phyloP scores from a whole-genome alignment of 192 early-diverging fungal genomes.

The Chytriomyces sp. region DNA sequence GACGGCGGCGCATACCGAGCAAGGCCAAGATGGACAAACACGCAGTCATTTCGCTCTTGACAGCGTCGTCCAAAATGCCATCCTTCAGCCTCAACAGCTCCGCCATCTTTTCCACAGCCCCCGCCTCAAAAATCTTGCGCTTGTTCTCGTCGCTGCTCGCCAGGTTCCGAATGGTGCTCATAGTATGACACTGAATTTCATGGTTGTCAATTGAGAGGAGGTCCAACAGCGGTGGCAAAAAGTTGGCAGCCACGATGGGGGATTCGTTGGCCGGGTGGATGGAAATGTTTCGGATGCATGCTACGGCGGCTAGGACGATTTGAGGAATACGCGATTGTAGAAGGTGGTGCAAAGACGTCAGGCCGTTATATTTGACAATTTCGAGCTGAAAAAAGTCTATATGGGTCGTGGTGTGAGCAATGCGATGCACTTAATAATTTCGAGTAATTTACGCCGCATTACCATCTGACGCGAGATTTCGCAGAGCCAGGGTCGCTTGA shows the following conservation, averaged over 20 bases:
- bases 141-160: constrained; percentile 81
- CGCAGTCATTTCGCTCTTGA: constrained; percentile 72
- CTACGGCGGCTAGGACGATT: constrained; percentile 79
- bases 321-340: constrained; percentile 75
- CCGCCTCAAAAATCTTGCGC: constrained; percentile 70
- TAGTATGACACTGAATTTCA: constrained; percentile 85
- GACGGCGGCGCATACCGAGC: constrained; percentile 55
- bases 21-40: constrained; percentile 80
- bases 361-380: constrained; percentile 76
- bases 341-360: constrained; percentile 72
- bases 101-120: constrained; percentile 74
- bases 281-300: constrained; percentile 87
- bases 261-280: constrained; percentile 85
- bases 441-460: not conserved
- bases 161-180: constrained; percentile 81
- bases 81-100: constrained; percentile 46
- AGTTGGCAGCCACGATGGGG: constrained; percentile 78
- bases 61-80: not conserved
- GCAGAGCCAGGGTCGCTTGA: constrained; percentile 83
- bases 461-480: constrained; percentile 84
- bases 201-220: constrained; percentile 67
- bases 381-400: constrained; percentile 82
- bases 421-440: not conserved
- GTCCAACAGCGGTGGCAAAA: constrained; percentile 68
- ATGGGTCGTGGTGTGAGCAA: not conserved